phyloP scores from a whole-genome alignment of 441 rosid species.

The Erodium moschatum region DNA sequence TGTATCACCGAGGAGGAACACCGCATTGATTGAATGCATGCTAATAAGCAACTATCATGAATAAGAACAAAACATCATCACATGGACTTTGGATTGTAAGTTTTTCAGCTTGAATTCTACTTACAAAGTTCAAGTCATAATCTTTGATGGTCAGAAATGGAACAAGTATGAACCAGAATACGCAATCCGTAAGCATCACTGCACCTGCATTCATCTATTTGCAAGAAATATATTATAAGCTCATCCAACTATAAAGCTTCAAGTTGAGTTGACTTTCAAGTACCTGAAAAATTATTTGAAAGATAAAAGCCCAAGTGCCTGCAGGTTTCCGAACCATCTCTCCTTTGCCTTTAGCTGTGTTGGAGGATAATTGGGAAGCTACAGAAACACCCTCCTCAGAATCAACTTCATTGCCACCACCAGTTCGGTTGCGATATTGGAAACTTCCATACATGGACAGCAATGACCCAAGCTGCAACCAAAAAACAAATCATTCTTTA shows the following conservation, averaged over 20 bases:
- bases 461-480: slow-evolving; percentile 58
- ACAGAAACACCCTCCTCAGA: slow-evolving; percentile 47
- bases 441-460: slow-evolving; percentile 74
- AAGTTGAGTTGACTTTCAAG: not conserved
- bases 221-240: slow-evolving; percentile 5
- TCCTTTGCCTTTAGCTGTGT: slow-evolving; percentile 26
- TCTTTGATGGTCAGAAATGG: slow-evolving; percentile 87
- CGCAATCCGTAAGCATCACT: slow-evolving; percentile 86
- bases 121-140: slow-evolving; percentile 61
- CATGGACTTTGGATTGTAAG: not conserved
- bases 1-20: slow-evolving; percentile 73
- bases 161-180: slow-evolving; percentile 85
- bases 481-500: not conserved
- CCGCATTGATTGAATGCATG: slow-evolving; percentile 77
- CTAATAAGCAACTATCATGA: slow-evolving; percentile 57
- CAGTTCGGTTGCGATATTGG: slow-evolving; percentile 46
- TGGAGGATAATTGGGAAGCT: slow-evolving; percentile 20
- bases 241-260: not conserved
- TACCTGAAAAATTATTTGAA: slow-evolving; percentile 91
- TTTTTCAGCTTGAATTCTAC: slow-evolving; percentile 22
- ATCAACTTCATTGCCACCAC: slow-evolving; percentile 62
- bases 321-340: slow-evolving; percentile 40
- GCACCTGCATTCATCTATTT: slow-evolving; percentile 91
- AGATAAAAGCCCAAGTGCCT: slow-evolving; percentile 46
- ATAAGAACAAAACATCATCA: slow-evolving; percentile 8